A percentile compares a stretch with the other conserved stretches of the same genome.
Evolutionary conservation across 2,329 filamentous ascomycete species (phyloP).

Genomic region (Ceratocystis lukuohia): DNA sequence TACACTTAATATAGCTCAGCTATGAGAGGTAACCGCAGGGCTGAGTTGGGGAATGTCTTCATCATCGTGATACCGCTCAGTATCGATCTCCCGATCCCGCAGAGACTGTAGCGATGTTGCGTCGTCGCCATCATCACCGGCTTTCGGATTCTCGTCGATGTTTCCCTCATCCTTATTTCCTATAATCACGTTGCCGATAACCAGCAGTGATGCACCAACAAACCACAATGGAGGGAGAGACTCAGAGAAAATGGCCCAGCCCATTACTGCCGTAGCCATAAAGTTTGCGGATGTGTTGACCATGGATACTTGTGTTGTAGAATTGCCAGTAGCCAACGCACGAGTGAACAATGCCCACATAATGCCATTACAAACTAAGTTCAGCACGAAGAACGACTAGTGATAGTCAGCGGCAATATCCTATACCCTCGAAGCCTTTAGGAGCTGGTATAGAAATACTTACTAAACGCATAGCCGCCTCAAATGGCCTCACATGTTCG

Average conservation of each 20-base stretch:
- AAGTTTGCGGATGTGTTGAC: slow-evolving; percentile 77
- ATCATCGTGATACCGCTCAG: slow-evolving; percentile 15
- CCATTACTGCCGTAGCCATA: slow-evolving; percentile 60
- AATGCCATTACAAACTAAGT: slow-evolving; percentile 60
- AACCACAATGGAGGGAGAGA: slow-evolving; percentile 61
- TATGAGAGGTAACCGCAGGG: background rate
- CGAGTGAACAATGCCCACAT: slow-evolving; percentile 80
- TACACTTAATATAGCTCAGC: background rate
- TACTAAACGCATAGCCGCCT: slow-evolving; percentile 38
- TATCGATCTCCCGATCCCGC: slow-evolving; percentile 27
- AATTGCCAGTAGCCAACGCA: slow-evolving; percentile 58
- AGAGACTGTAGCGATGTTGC: slow-evolving; percentile 21
- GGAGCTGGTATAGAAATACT: slow-evolving; percentile 22
- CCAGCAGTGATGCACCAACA: slow-evolving; percentile 56
- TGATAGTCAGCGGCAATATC: slow-evolving; percentile 7
- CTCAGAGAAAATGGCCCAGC: slow-evolving; percentile 58
- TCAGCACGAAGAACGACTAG: slow-evolving; percentile 61
- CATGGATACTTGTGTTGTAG: slow-evolving; percentile 66
- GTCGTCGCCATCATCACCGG: slow-evolving; percentile 15
- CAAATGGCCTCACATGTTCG: slow-evolving; percentile 31
- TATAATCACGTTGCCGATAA: slow-evolving; percentile 66
- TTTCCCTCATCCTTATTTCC: slow-evolving; percentile 49
- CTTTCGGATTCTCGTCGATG: background rate
- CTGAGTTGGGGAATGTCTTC: slow-evolving; percentile 6
- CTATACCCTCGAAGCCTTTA: background rate